A percentile compares a stretch with the other conserved stretches of the same genome.
Evolutionary conservation across 768 basidiomycete genomes (phyloP).

Genomic region (Russula compacta): DNA sequence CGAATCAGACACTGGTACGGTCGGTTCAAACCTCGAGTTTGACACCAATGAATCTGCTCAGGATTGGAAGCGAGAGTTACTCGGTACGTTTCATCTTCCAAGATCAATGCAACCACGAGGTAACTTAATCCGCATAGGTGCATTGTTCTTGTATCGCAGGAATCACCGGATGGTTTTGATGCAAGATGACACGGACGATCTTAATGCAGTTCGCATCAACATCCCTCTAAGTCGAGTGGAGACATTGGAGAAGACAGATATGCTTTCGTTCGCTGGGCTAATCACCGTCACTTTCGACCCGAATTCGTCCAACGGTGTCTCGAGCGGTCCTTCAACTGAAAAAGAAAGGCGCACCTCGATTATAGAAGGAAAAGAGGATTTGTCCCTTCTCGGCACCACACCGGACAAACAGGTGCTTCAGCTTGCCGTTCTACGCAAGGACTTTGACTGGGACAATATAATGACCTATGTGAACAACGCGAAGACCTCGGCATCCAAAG

Average conservation of each 20-base stretch:
- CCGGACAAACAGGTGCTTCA: conserved; percentile 16
- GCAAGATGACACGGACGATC: conserved; percentile 26
- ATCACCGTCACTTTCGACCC: conserved; percentile 16
- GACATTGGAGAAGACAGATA: conserved; percentile 19
- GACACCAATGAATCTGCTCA: conserved; percentile 48
- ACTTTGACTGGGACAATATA: neutral
- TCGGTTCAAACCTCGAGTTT: conserved; percentile 35
- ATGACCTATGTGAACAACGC: conserved; percentile 1
- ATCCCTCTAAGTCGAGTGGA: conserved; percentile 37
- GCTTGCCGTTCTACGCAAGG: conserved; percentile 10
- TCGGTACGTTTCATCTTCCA: conserved; percentile 26
- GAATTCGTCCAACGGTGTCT: neutral
- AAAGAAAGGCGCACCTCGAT: neutral
- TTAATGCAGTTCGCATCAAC: conserved; percentile 36
- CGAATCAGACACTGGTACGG: conserved; percentile 23
- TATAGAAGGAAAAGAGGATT: neutral
- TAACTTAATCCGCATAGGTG: conserved; percentile 26
- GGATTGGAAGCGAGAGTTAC: conserved; percentile 42
- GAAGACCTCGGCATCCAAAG: neutral
- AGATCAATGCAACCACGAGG: neutral
- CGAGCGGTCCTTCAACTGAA: neutral
- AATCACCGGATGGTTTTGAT: conserved; percentile 30
- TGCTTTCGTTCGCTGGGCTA: conserved; percentile 20
- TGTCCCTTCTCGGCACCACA: neutral
- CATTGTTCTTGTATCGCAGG: conserved; percentile 39